These are phyloP conservation scores for Melanopsichium pennsylvanicum DNA, from an alignment of 1,284 basidiomycete genomes.

Conservation along the genomic window DNA sequence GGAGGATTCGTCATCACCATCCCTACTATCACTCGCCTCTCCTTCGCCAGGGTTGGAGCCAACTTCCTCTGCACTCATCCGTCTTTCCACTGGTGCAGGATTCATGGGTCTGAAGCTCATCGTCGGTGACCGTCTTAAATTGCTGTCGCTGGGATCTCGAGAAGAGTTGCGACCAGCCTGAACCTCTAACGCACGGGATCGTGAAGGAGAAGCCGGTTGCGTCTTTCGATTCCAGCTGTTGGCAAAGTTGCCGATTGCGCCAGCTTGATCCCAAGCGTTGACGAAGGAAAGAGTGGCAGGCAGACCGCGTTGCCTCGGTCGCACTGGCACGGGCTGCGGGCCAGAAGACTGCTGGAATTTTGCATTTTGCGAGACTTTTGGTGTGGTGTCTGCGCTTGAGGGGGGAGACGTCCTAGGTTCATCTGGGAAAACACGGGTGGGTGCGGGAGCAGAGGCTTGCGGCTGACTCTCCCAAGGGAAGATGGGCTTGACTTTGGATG, in stretches of 20 bases:
- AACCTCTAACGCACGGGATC: slow-evolving; percentile 1
- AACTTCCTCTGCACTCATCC: slow-evolving; percentile 14
- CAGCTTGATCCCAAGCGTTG: slow-evolving; percentile 55
- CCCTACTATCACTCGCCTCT: slow-evolving; percentile 46
- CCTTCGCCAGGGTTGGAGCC: slow-evolving; percentile 11
- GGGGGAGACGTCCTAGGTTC: slow-evolving; percentile 36
- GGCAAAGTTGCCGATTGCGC: slow-evolving; percentile 44
- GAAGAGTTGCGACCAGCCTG: not conserved
- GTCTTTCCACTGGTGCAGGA: not conserved
- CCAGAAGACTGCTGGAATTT: not conserved
- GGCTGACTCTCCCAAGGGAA: slow-evolving; percentile 88
- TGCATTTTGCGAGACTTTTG: slow-evolving; percentile 6
- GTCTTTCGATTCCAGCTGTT: slow-evolving; percentile 17
- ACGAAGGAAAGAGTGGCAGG: slow-evolving; percentile 43
- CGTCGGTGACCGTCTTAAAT: not conserved
- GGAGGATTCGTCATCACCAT: slow-evolving; percentile 57
- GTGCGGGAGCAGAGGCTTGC: not conserved
- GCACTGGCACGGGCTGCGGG: too few species aligned
- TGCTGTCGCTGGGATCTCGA: not conserved
- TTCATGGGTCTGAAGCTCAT: not conserved
- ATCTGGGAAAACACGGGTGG: slow-evolving; percentile 52
- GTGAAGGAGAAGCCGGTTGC: slow-evolving; percentile 16
- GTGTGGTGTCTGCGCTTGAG: slow-evolving; percentile 7
- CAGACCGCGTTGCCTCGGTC: slow-evolving; percentile 32
- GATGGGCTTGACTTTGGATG: slow-evolving; percentile 76